phyloP scores from a whole-genome alignment of 1,284 basidiomycete genomes.

The Taiwanofungus camphoratus region DNA sequence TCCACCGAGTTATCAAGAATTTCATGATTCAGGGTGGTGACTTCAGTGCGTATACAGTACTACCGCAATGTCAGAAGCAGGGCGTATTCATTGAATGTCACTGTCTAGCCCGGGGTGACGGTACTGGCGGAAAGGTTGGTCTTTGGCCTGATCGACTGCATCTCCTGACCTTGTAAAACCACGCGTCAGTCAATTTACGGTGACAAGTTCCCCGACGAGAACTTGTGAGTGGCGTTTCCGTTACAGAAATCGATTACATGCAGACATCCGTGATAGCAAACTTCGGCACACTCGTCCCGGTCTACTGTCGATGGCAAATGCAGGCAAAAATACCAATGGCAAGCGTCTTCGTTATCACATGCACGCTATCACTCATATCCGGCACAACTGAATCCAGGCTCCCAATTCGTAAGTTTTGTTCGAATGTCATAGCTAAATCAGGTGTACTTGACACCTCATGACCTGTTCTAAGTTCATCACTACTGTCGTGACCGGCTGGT shows the following conservation, averaged over 20 bases:
- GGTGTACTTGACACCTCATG: slow-evolving; percentile 6
- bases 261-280: slow-evolving; percentile 48
- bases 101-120: slow-evolving; percentile 44
- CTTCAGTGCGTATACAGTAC: slow-evolving; percentile 42
- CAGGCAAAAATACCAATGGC: slow-evolving; percentile 84
- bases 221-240: slow-evolving; percentile 61
- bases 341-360: slow-evolving; percentile 16
- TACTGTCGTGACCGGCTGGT: slow-evolving; percentile 73
- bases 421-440: not conserved
- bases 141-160: not conserved
- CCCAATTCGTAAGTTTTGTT: slow-evolving; percentile 66
- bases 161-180: not conserved
- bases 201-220: slow-evolving; percentile 60
- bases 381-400: slow-evolving; percentile 38
- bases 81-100: not conserved
- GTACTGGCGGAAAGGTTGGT: slow-evolving; percentile 52
- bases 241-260: not conserved
- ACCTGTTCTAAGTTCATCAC: slow-evolving; percentile 63
- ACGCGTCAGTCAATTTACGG: slow-evolving; percentile 55
- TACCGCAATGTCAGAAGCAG: not conserved
- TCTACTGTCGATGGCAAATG: slow-evolving; percentile 91
- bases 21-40: slow-evolving; percentile 75
- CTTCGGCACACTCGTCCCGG: slow-evolving; percentile 85
- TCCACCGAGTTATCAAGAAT: slow-evolving; percentile 69
- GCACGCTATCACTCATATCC: not conserved